These are phyloP conservation scores for Apophysomyces trapeziformis DNA, from an alignment of 371 early-diverging fungal species.

Conservation along the genomic window DNA sequence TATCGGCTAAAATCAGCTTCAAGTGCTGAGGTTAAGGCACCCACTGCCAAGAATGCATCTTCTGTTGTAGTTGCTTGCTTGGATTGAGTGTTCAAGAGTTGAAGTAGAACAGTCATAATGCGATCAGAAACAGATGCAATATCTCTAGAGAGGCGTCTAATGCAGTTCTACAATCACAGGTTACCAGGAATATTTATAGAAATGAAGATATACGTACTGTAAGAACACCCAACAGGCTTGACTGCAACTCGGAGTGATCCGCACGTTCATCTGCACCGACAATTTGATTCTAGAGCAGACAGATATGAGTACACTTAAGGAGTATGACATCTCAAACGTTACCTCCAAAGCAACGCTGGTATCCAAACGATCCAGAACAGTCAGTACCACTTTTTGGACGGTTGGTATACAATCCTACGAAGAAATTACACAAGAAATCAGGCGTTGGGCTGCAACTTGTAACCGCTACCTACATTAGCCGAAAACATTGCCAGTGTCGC, in stretches of 20 bases:
- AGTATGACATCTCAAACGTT: neutral
- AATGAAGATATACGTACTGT: slow-evolving; percentile 47
- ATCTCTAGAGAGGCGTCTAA: slow-evolving; percentile 74
- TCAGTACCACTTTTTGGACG: slow-evolving; percentile 73
- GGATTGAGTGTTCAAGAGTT: slow-evolving; percentile 65
- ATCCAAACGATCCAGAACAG: slow-evolving; percentile 81
- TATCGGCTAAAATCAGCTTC: slow-evolving; percentile 87
- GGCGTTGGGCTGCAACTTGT: slow-evolving; percentile 12
- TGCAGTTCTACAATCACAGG: slow-evolving; percentile 49
- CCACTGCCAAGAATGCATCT: slow-evolving; percentile 90
- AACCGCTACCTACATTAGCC: slow-evolving; percentile 45
- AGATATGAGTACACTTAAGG: neutral
- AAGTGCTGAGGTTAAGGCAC: slow-evolving; percentile 81
- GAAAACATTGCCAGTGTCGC: slow-evolving; percentile 73
- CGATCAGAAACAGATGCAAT: slow-evolving; percentile 79
- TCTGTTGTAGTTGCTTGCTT: slow-evolving; percentile 89
- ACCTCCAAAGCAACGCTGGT: slow-evolving; percentile 66
- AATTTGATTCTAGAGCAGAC: slow-evolving; percentile 61
- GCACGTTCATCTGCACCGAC: slow-evolving; percentile 82
- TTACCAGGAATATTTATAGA: slow-evolving; percentile 17
- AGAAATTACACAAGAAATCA: slow-evolving; percentile 14
- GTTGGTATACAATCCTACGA: slow-evolving; percentile 73
- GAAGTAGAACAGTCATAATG: slow-evolving; percentile 85
- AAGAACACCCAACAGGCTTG: slow-evolving; percentile 87
- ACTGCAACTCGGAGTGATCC: slow-evolving; percentile 82